phyloP scores from a whole-genome alignment of 768 basidiomycete genomes.

The Leccinum incarnatum region DNA sequence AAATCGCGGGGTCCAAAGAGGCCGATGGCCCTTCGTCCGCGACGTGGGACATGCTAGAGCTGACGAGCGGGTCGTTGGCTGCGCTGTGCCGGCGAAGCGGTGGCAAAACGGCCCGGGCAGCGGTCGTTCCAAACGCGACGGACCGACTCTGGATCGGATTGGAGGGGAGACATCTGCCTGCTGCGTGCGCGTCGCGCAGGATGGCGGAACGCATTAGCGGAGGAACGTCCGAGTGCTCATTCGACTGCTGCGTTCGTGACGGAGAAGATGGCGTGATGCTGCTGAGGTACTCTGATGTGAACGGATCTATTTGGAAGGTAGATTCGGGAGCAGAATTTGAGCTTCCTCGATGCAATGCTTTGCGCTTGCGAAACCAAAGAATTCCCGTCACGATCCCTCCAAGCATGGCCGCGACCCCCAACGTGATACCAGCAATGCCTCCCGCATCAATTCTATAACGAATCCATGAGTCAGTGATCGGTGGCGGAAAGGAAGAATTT shows the following conservation, averaged over 20 bases:
- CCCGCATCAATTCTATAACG: slow-evolving; percentile 9
- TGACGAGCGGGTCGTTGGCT: not conserved
- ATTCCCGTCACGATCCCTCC: slow-evolving; percentile 1
- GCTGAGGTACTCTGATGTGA: not conserved
- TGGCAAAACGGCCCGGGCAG: not conserved
- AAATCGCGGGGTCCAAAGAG: not conserved
- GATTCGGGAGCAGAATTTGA: not conserved
- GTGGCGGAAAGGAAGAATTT: not conserved
- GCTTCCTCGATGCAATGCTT: not conserved
- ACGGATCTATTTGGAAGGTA: slow-evolving; percentile 1
- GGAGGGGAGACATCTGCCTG: not conserved
- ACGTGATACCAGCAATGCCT: slow-evolving; percentile 4
- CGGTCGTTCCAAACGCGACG: not conserved
- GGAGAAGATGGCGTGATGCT: not conserved
- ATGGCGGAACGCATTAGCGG: slow-evolving; percentile 8
- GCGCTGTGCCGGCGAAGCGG: not conserved
- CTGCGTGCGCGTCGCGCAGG: slow-evolving; percentile 10
- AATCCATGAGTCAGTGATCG: slow-evolving; percentile 3
- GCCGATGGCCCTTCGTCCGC: not conserved
- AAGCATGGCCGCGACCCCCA: slow-evolving; percentile 12
- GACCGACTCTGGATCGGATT: not conserved
- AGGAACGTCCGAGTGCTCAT: not conserved
- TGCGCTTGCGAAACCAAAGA: slow-evolving; percentile 9
- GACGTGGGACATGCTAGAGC: too few relatives aligned
- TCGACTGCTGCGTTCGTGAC: not conserved